A percentile compares a stretch with the other conserved stretches of the same genome.
phyloP scores from a whole-genome alignment of 257 asterid genomes.

The Knoxia roxburghii region DNA sequence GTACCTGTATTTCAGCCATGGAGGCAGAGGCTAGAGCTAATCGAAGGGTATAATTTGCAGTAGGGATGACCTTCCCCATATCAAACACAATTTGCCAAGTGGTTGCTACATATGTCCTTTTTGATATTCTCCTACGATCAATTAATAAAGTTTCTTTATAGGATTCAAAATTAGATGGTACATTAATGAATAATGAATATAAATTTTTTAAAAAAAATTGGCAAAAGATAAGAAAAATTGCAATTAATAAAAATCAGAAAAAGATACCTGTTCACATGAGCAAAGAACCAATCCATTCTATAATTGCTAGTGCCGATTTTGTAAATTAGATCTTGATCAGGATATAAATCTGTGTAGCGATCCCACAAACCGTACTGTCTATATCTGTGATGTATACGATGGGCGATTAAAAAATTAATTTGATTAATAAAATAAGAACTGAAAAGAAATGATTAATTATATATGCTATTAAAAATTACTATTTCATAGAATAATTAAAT shows the following conservation, averaged over 20 bases:
- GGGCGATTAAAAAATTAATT: background rate
- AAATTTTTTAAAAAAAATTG: too few relatives aligned
- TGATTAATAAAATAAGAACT: background rate
- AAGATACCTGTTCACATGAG: slow-evolving; percentile 29
- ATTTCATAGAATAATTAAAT: too few relatives aligned
- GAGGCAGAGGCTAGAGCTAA: slow-evolving; percentile 72
- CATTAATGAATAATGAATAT: too few relatives aligned
- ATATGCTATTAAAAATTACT: too few relatives aligned
- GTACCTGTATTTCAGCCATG: slow-evolving; percentile 3
- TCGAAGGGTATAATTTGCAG: slow-evolving; percentile 44
- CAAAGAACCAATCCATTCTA: slow-evolving; percentile 37
- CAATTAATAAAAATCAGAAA: background rate
- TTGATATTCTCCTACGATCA: slow-evolving; percentile 31
- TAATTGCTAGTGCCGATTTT: slow-evolving; percentile 24
- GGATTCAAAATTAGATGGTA: too few relatives aligned
- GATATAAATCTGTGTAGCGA: slow-evolving; percentile 32
- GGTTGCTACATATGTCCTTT: slow-evolving; percentile 30
- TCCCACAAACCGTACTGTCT: slow-evolving; percentile 35
- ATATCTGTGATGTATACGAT: background rate
- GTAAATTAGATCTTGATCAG: slow-evolving; percentile 23
- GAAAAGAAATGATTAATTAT: background rate
- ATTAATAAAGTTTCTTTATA: background rate
- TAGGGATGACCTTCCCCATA: slow-evolving; percentile 19
- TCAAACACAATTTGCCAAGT: slow-evolving; percentile 58
- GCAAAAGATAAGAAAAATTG: background rate